These are phyloP conservation scores for Naegleria fowleri DNA, from an alignment of 208 protist genomes.

Conservation along the genomic window DNA sequence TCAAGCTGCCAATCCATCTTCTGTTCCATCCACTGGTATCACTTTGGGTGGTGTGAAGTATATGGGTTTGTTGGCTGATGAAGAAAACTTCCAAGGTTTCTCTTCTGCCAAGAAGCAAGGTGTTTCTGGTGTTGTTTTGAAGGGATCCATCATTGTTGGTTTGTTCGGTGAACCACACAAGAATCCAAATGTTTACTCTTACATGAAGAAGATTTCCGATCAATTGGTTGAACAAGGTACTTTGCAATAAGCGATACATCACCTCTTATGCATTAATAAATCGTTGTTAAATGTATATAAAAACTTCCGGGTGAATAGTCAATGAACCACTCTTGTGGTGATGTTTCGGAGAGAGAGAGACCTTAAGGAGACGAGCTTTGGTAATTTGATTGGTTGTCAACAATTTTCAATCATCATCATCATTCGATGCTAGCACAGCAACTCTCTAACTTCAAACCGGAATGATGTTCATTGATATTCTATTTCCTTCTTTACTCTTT, in stretches of 20 bases:
- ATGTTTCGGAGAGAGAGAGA: too few relatives aligned
- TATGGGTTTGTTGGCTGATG: neutral
- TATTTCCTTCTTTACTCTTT: too few relatives aligned
- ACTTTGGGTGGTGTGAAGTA: neutral
- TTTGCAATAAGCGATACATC: neutral
- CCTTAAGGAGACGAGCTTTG: too few relatives aligned
- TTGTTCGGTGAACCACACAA: neutral
- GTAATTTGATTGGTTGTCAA: too few relatives aligned
- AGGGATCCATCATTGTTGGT: neutral
- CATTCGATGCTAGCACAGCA: too few relatives aligned
- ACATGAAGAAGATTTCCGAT: neutral
- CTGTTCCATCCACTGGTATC: neutral
- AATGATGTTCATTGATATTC: too few relatives aligned
- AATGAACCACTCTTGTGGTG: too few relatives aligned
- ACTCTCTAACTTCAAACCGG: too few relatives aligned
- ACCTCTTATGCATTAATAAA: neutral
- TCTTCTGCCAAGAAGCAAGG: neutral
- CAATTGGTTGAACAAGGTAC: neutral
- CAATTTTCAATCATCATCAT: too few relatives aligned
- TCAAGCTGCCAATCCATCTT: neutral
- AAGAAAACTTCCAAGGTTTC: slow-evolving; percentile 10
- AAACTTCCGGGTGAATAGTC: too few relatives aligned
- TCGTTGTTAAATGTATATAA: too few relatives aligned
- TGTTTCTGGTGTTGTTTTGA: neutral
- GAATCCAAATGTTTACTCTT: neutral